phyloP scores from a whole-genome alignment of 805 yeast genomes.

The Peterozyma toletana region DNA sequence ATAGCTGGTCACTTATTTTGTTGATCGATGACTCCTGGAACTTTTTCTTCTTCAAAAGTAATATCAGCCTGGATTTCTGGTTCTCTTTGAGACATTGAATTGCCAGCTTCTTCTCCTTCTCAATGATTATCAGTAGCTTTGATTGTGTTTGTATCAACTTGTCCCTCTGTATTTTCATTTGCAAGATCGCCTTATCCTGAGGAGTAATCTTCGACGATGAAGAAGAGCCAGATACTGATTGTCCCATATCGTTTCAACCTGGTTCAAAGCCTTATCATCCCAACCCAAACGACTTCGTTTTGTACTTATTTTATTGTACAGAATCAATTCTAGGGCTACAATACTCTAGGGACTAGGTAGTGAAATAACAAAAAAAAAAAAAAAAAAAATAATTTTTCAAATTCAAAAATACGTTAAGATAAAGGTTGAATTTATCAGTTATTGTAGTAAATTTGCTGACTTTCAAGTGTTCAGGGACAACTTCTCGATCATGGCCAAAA shows the following conservation, averaged over 20 bases:
- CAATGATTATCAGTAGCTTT: constrained; percentile 49
- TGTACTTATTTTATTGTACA: no score
- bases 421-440: no score
- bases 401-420: not conserved
- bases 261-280: not conserved
- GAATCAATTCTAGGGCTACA: no score
- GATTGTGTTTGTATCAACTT: constrained; percentile 66
- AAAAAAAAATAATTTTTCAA: not conserved
- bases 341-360: no score
- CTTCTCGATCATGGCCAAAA: no score
- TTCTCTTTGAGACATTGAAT: constrained; percentile 42
- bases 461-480: no score
- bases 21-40: constrained; percentile 70
- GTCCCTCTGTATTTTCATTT: constrained; percentile 84
- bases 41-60: constrained; percentile 69
- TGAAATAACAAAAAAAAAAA: not conserved
- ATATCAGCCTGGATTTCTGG: constrained; percentile 53
- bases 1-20: constrained; percentile 72
- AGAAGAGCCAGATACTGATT: constrained; percentile 14
- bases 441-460: no score
- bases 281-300: no score
- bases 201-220: constrained; percentile 62
- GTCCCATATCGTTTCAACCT: constrained; percentile 20
- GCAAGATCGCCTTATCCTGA: constrained; percentile 81
- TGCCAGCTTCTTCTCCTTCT: constrained; percentile 57